These are phyloP conservation scores for Globisporangium nagaii DNA, from an alignment of 352 stramenopile species.

Conservation along the genomic window DNA sequence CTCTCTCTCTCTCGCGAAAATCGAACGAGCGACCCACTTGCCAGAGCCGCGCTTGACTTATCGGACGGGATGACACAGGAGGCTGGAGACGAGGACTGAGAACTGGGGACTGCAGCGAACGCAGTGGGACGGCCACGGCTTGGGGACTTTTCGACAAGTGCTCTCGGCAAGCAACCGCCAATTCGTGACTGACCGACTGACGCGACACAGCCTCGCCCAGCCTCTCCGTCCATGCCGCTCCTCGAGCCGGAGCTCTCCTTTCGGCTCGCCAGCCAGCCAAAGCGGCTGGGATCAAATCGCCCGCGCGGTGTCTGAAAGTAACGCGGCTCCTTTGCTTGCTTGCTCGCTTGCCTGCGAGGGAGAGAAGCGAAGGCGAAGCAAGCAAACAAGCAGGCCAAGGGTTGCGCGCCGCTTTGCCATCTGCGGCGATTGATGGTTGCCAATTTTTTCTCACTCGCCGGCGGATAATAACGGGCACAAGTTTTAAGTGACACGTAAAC, in stretches of 20 bases:
- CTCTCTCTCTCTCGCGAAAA: neutral
- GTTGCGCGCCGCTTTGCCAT: neutral
- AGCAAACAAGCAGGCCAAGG: no score
- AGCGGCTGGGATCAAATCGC: neutral
- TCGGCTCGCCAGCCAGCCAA: neutral
- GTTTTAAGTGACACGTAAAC: no score
- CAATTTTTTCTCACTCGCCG: constrained; percentile 2
- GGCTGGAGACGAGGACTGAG: neutral
- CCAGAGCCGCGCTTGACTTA: constrained; percentile 4
- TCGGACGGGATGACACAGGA: no score
- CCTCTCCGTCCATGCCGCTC: neutral
- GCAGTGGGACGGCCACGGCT: constrained; percentile 1
- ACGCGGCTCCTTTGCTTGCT: no score
- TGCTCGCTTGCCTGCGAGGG: no score
- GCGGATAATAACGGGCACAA: no score
- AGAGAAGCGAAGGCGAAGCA: no score
- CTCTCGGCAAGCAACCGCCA: neutral
- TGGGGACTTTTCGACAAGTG: neutral
- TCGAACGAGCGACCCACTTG: no score
- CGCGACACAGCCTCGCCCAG: neutral
- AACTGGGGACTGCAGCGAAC: neutral
- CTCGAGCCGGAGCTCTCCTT: neutral
- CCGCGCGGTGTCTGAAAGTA: neutral
- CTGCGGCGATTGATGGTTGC: neutral
- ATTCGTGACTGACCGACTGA: neutral